A percentile compares a stretch with the other conserved stretches of the same genome.
phyloP scores from a whole-genome alignment of 2,329 filamentous ascomycete species.

The Fusarium sp. region DNA sequence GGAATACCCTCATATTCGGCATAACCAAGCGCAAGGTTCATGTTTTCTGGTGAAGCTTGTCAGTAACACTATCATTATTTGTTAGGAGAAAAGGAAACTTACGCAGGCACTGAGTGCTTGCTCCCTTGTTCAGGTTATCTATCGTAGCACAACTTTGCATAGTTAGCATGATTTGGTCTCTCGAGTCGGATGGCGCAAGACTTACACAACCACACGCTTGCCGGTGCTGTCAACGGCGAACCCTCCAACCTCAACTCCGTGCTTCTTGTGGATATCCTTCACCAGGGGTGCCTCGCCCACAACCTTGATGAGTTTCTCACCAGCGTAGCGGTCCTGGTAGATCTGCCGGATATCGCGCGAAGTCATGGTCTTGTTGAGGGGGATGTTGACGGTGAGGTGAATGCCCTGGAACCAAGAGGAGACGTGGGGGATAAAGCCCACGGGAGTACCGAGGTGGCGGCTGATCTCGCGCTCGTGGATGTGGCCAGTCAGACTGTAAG shows the following conservation, averaged over 20 bases:
- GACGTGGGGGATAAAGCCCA: slow-evolving; percentile 92
- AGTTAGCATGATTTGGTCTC: not conserved
- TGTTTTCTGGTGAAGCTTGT: slow-evolving; percentile 69
- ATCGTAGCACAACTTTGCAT: not conserved
- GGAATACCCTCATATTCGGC: not conserved
- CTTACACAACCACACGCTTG: slow-evolving; percentile 82
- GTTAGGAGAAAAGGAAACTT: slow-evolving; percentile 61
- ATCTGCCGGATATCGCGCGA: slow-evolving; percentile 91
- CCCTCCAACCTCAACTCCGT: slow-evolving; percentile 61
- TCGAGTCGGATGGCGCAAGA: not conserved
- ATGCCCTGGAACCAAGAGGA: slow-evolving; percentile 98
- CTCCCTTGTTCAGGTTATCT: slow-evolving; percentile 6
- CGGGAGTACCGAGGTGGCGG: slow-evolving; percentile 73
- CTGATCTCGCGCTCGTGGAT: slow-evolving; percentile 95
- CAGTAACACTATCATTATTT: not conserved
- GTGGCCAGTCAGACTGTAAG: slow-evolving; percentile 76
- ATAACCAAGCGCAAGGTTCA: slow-evolving; percentile 83
- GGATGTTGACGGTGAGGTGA: slow-evolving; percentile 88
- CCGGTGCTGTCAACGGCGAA: slow-evolving; percentile 88
- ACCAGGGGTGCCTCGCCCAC: slow-evolving; percentile 78
- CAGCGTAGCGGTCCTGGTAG: slow-evolving; percentile 95
- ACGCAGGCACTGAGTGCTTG: not conserved
- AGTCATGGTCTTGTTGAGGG: slow-evolving; percentile 83
- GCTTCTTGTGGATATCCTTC: not conserved
- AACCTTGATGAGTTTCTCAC: slow-evolving; percentile 93